phyloP scores from a whole-genome alignment of 139 green algal genomes.

The Chlamydomonas eustigma region DNA sequence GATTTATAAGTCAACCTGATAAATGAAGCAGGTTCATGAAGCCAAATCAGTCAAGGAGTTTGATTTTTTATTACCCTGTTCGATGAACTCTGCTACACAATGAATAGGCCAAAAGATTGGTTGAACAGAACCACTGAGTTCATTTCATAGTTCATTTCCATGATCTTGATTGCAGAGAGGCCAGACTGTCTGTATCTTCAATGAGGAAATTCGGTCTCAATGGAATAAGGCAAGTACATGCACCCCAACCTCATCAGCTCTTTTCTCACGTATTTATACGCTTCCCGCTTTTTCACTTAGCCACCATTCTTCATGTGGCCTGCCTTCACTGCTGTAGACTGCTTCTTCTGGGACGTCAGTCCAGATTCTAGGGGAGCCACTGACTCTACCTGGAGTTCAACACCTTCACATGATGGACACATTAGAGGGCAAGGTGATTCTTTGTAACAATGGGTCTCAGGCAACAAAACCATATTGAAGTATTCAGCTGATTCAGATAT shows the following conservation, averaged over 20 bases:
- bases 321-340: background rate
- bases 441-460: no score
- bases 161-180: background rate
- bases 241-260: background rate
- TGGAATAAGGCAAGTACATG: background rate
- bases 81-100: no score
- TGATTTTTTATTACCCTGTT: background rate
- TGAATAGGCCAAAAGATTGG: background rate
- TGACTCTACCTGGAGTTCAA: background rate
- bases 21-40: background rate
- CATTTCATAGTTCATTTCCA: no score
- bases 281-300: background rate
- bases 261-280: background rate
- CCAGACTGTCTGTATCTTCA: background rate
- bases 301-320: no score
- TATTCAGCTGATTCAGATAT: no score
- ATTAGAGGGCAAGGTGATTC: constrained; percentile 36
- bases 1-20: background rate
- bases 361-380: constrained; percentile 18
- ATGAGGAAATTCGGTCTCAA: background rate
- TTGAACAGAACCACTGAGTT: background rate
- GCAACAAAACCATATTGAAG: no score
- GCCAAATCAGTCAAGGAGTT: background rate
- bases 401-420: constrained; percentile 40
- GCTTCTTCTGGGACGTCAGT: background rate